Percentiles rank a stretch among this genome's conserved stretches.
Evolutionary conservation across 441 rosid genomes (phyloP).

Genomic region (Gossypium gossypioides): DNA sequence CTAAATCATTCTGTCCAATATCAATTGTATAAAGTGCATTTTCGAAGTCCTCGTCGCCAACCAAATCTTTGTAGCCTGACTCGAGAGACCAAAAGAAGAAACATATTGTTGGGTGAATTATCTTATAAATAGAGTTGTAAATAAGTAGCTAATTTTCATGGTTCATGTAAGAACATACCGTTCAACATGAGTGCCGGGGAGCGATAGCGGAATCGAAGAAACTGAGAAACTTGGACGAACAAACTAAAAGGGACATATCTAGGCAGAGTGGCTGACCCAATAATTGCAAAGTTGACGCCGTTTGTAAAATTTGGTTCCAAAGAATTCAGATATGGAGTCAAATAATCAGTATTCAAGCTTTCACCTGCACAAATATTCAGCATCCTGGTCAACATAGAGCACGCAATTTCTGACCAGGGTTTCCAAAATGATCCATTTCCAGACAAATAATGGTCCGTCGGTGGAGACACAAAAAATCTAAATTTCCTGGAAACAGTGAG

Average conservation of each 20-base stretch:
- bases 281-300: slow-evolving; percentile 41
- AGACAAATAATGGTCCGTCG: background rate
- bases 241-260: slow-evolving; percentile 13
- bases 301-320: slow-evolving; percentile 36
- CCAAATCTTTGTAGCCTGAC: slow-evolving; percentile 29
- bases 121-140: background rate
- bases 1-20: slow-evolving; percentile 46
- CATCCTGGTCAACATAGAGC: background rate
- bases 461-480: too few species aligned
- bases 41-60: slow-evolving; percentile 23
- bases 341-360: slow-evolving; percentile 22
- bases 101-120: background rate
- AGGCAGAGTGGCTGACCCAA: slow-evolving; percentile 39
- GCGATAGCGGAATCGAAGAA: slow-evolving; percentile 30
- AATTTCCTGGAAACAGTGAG: too few species aligned
- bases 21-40: slow-evolving; percentile 42
- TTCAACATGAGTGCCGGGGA: slow-evolving; percentile 31
- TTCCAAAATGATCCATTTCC: background rate
- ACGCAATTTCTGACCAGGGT: background rate
- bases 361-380: slow-evolving; percentile 23
- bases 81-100: background rate
- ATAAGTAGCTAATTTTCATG: background rate
- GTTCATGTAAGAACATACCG: slow-evolving; percentile 17
- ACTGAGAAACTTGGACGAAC: slow-evolving; percentile 34
- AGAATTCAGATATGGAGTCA: slow-evolving; percentile 49